Evolutionary conservation across 768 basidiomycete species (phyloP), one percentile per base, ranked within the genome.

Genomic region (Harrya chromipes): DNA sequence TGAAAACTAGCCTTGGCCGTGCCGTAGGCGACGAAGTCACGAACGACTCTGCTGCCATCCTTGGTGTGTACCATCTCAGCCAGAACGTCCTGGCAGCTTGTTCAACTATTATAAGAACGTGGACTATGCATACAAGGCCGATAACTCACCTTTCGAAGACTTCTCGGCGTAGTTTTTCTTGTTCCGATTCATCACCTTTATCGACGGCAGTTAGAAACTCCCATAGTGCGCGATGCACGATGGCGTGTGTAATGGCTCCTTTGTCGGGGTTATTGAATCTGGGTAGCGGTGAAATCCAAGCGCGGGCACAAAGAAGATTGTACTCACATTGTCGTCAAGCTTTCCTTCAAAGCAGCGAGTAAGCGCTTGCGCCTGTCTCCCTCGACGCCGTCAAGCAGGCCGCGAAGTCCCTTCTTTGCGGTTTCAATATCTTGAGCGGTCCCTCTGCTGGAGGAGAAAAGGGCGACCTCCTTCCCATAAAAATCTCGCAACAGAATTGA

Each of bases 31-130:
- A 95, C 76, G 65, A 97, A 89, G 54, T 93, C 85, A 37, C 94
- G 82, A 4, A 89, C 92, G 23, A 80, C 84, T 19, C 89, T 82
- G 50, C 90, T 90, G 17, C 94, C 94, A 58, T 95, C 90, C 62
- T 83, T 91, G 14, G 94, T 97, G 61, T 97, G 94, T 0, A 94
- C 90, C 78, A 95, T 89, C 63, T 97, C 94, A 0, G 93, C 85
- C 7, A 95, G 73, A 17, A 86, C 77, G 36, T 95, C 93, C 54
- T 90, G 84, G 58, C 87, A 89, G 43, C 89, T 91, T 26, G 53
- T 33, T 33, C 27, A 34, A 27, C n/a, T 39, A 14, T 0, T 19
- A 58, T 11, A 62, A 39, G 2, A 9, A 23, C 12, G 17, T 48
- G n/a, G 3, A n/a, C 36, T 1, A 41, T 14, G 2, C 19, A 38